Evolutionary conservation across 495 filamentous ascomycete species (phyloP).

Genomic region (Podospora bellae-mahoneyi): DNA sequence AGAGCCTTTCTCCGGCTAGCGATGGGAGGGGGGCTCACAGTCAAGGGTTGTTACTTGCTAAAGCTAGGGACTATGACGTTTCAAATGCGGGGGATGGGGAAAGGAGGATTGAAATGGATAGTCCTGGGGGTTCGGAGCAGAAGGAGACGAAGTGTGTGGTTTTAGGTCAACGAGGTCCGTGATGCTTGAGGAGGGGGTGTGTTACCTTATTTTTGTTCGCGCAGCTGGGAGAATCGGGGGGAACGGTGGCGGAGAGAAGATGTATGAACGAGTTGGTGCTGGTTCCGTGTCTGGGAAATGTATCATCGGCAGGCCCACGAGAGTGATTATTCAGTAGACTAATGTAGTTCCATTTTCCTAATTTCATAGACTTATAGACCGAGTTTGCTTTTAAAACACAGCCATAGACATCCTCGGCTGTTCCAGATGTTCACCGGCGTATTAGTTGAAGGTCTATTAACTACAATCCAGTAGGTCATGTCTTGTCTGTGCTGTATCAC

Average conservation of each 20-base stretch:
- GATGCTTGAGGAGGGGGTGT: not conserved
- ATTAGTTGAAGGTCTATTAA: too few species aligned
- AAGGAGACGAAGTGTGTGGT: not conserved
- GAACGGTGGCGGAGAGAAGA: not conserved
- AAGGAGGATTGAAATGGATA: slow-evolving; percentile 1
- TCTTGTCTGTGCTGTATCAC: too few species aligned
- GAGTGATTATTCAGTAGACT: not conserved
- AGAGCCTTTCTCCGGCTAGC: not conserved
- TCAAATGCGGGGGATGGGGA: not conserved
- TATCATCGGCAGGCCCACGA: not conserved
- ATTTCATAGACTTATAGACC: too few species aligned
- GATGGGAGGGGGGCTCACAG: not conserved
- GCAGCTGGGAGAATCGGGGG: not conserved
- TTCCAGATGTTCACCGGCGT: too few species aligned
- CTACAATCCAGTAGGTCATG: too few species aligned
- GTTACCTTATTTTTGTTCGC: not conserved
- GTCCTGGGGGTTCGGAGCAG: not conserved
- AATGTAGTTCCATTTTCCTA: too few species aligned
- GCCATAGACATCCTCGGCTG: too few species aligned
- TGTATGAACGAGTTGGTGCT: slow-evolving; percentile 8
- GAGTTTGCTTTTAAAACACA: too few species aligned
- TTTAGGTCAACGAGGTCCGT: not conserved
- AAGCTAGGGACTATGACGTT: slow-evolving; percentile 1
- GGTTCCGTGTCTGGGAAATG: not conserved
- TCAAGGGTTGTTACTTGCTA: not conserved